Evolutionary conservation across 2,329 filamentous ascomycete genomes (phyloP).

Genomic region (Calonectria pteridis): DNA sequence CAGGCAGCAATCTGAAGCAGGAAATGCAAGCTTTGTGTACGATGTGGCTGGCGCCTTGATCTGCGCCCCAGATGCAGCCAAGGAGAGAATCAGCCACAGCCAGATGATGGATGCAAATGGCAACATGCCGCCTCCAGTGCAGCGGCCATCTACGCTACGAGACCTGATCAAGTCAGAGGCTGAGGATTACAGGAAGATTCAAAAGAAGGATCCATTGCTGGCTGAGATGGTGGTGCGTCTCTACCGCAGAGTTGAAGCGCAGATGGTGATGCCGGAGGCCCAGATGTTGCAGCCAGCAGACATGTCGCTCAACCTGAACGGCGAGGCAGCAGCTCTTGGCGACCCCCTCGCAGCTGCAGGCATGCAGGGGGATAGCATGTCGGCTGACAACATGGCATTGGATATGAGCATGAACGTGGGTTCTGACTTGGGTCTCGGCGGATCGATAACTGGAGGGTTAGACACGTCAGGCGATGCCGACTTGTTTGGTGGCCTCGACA

Average conservation of each 20-base stretch:
- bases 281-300: constrained; percentile 58
- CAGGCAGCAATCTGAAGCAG: constrained; percentile 69
- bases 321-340: constrained; percentile 52
- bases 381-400: constrained; percentile 56
- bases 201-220: constrained; percentile 66
- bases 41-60: constrained; percentile 78
- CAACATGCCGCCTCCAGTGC: constrained; percentile 52
- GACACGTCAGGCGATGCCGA: constrained; percentile 53
- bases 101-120: constrained; percentile 51
- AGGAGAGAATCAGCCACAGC: constrained; percentile 52
- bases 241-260: constrained; percentile 74
- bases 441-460: constrained; percentile 48
- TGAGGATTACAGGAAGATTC: constrained; percentile 67
- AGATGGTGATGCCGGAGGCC: constrained; percentile 62
- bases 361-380: constrained; percentile 54
- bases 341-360: constrained; percentile 59
- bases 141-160: constrained; percentile 67
- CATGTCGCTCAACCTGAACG: constrained; percentile 56
- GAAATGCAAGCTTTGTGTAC: constrained; percentile 71
- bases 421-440: constrained; percentile 54
- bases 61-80: constrained; percentile 73
- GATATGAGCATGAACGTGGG: constrained; percentile 57
- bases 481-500: constrained; percentile 54
- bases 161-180: constrained; percentile 70
- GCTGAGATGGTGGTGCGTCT: constrained; percentile 74